Conservation (phyloP, 805 yeast genomes). For the Isabelozyma rhagii region DNA sequence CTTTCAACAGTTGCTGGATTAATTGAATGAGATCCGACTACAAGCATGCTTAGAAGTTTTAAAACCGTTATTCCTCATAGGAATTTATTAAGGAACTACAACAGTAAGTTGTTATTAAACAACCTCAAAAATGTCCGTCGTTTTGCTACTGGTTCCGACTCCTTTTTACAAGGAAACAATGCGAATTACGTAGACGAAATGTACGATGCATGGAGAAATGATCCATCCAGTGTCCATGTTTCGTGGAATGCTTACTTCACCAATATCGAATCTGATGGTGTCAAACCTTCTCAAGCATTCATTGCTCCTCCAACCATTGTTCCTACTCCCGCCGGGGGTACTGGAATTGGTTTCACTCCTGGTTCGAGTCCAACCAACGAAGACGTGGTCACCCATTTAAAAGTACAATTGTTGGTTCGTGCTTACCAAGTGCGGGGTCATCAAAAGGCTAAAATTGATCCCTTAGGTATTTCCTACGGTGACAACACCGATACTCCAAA, state of each 20-base stretch:
- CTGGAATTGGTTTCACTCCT: slow-evolving; percentile 57
- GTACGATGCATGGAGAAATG: slow-evolving; percentile 92
- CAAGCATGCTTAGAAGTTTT: slow-evolving; percentile 42
- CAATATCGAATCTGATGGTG: slow-evolving; percentile 71
- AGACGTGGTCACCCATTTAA: slow-evolving; percentile 82
- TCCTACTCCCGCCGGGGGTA: slow-evolving; percentile 78
- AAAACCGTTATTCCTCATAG: slow-evolving; percentile 35
- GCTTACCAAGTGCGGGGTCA: slow-evolving; percentile 99
- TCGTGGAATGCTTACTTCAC: slow-evolving; percentile 98
- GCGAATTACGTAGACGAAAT: slow-evolving; percentile 95
- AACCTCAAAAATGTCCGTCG: slow-evolving; percentile 10
- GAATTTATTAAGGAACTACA: slow-evolving; percentile 24
- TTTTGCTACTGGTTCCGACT: slow-evolving; percentile 52
- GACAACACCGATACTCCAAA: slow-evolving; percentile 65
- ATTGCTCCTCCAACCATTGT: slow-evolving; percentile 88
- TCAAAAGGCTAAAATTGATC: slow-evolving; percentile 91
- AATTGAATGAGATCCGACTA: background rate
- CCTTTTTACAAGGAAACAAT: slow-evolving; percentile 77
- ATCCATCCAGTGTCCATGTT: slow-evolving; percentile 86
- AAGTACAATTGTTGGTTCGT: slow-evolving; percentile 93
- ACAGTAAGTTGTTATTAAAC: background rate
- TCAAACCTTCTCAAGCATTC: slow-evolving; percentile 75
- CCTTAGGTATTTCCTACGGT: slow-evolving; percentile 87
- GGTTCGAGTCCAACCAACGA: slow-evolving; percentile 48
- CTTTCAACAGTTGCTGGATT: background rate